These are phyloP conservation scores for Cavenderia fasciculata DNA, from an alignment of 78 protist species.

Conservation along the genomic window DNA sequence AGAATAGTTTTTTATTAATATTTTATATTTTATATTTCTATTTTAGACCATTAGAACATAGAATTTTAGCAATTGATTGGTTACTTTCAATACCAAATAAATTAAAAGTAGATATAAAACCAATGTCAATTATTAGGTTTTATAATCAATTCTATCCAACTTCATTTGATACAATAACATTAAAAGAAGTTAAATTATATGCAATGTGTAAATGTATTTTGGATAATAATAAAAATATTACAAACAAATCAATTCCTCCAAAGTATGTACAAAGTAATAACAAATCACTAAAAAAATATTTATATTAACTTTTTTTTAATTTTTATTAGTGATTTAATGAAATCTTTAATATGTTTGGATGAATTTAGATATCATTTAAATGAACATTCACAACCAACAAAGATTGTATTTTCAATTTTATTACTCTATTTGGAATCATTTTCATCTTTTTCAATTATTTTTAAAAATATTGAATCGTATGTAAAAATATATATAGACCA, in stretches of 20 bases:
- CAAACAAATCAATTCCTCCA: neutral
- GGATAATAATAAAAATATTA: neutral
- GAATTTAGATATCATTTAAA: slow-evolving; percentile 57
- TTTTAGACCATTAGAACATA: slow-evolving; percentile 32
- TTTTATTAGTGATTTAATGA: slow-evolving; percentile 61
- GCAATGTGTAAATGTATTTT: slow-evolving; percentile 20
- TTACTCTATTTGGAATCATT: slow-evolving; percentile 15
- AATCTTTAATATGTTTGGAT: slow-evolving; percentile 64
- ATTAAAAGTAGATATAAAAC: neutral
- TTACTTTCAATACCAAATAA: slow-evolving; percentile 43
- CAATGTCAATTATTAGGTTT: neutral
- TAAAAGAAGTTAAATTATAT: slow-evolving; percentile 48
- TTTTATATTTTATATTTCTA: neutral
- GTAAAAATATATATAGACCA: neutral
- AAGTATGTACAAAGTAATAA: no score
- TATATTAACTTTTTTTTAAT: no score
- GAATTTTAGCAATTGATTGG: slow-evolving; percentile 71
- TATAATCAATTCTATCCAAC: slow-evolving; percentile 46
- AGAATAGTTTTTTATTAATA: no score
- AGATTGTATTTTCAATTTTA: slow-evolving; percentile 33
- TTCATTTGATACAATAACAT: slow-evolving; percentile 2
- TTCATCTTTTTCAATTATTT: slow-evolving; percentile 18
- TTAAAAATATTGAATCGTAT: slow-evolving; percentile 36
- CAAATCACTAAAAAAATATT: no score
- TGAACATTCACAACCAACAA: slow-evolving; percentile 27